These are phyloP conservation scores for Mercurialis annua DNA, from an alignment of 345 rosid species.

Conservation along the genomic window DNA sequence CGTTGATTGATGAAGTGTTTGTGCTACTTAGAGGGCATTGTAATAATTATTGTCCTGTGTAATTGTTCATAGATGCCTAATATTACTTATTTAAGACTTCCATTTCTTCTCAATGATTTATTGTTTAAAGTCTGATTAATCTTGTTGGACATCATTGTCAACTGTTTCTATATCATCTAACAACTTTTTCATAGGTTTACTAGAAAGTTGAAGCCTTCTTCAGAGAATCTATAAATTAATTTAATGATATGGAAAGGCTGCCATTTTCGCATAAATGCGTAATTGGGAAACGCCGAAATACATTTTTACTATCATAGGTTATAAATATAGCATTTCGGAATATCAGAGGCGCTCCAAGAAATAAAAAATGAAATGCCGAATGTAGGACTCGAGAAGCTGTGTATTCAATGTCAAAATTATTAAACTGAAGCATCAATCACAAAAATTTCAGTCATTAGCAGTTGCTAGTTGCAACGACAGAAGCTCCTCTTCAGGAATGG, in stretches of 20 bases:
- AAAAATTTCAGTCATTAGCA: constrained; percentile 46
- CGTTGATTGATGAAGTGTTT: no score
- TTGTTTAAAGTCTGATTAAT: neutral
- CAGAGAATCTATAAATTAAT: no score
- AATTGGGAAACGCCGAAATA: no score
- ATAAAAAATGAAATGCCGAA: constrained; percentile 9
- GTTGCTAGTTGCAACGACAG: constrained; percentile 81
- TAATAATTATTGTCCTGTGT: neutral
- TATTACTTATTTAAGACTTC: neutral
- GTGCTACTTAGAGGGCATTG: no score
- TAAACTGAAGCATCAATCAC: neutral
- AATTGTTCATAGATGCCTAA: neutral
- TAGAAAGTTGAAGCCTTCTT: no score
- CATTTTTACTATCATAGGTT: no score
- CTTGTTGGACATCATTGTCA: neutral
- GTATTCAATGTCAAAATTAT: constrained; percentile 6
- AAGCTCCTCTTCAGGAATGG: constrained; percentile 90
- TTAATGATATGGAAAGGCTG: neutral
- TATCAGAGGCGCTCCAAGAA: no score
- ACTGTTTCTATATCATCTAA: neutral
- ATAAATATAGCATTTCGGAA: no score
- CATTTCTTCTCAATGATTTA: neutral
- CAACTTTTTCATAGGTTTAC: no score
- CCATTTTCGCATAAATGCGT: no score
- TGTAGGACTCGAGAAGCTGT: neutral